Conservation (phyloP, 805 yeast species). For the Saccharomyces cerevisiae region DNA sequence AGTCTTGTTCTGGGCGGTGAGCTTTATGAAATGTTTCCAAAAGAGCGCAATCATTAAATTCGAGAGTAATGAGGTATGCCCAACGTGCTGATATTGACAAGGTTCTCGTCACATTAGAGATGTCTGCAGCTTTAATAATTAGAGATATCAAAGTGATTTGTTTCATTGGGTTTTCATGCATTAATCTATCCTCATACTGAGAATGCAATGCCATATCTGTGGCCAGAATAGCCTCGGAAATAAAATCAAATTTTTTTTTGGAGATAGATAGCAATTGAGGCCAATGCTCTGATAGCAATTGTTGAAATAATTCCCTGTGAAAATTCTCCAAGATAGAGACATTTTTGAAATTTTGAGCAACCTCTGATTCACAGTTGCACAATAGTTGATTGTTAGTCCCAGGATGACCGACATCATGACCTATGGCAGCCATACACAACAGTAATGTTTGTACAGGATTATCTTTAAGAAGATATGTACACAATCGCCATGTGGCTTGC, state of each 20-base stretch:
- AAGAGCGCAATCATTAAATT: conserved; percentile 57
- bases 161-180: conserved; percentile 11
- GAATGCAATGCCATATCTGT: conserved; percentile 93
- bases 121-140: conserved; percentile 89
- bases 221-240: conserved; percentile 43
- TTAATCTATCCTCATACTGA: conserved; percentile 52
- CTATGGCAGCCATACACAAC: conserved; percentile 72
- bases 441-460: conserved; percentile 44
- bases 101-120: conserved; percentile 85
- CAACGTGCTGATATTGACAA: conserved; percentile 69
- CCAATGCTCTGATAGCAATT: conserved; percentile 46
- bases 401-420: conserved; percentile 96
- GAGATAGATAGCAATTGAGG: conserved; percentile 28
- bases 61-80: conserved; percentile 75
- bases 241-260: conserved; percentile 14
- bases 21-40: conserved; percentile 33
- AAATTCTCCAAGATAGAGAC: conserved; percentile 73
- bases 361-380: conserved; percentile 48
- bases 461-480: conserved; percentile 10
- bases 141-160: conserved; percentile 49
- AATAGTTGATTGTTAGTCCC: conserved; percentile 83
- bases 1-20: conserved; percentile 2
- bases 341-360: conserved; percentile 53
- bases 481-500: conserved; percentile 74
- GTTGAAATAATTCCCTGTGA: conserved; percentile 60